These are phyloP conservation scores for Emericellopsis cladophorae DNA, from an alignment of 2,329 filamentous ascomycete genomes.

Conservation along the genomic window DNA sequence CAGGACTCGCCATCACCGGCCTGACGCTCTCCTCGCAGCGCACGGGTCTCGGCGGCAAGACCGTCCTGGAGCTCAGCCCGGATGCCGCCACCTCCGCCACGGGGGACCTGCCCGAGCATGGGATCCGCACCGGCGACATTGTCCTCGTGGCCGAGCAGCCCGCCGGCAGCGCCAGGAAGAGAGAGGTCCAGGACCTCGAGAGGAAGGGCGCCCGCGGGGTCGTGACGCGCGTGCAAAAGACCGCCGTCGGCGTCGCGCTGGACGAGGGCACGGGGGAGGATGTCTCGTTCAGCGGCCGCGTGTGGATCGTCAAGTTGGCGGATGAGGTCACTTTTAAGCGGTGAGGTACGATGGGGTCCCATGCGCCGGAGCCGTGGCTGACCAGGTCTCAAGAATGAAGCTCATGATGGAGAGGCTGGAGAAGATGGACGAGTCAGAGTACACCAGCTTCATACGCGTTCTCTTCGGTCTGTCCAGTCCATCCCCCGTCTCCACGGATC, in stretches of 20 bases:
- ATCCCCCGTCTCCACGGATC: constrained; percentile 29
- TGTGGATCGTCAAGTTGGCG: constrained; percentile 56
- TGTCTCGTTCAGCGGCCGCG: constrained; percentile 26
- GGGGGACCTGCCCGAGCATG: constrained; percentile 58
- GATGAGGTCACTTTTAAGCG: constrained; percentile 55
- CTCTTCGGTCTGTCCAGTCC: constrained; percentile 47
- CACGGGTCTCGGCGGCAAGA: constrained; percentile 85
- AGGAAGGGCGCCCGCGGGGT: constrained; percentile 58
- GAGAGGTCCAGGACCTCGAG: constrained; percentile 58
- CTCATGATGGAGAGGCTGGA: constrained; percentile 46
- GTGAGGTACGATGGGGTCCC: constrained; percentile 16
- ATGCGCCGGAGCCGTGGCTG: background rate
- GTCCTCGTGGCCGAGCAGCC: constrained; percentile 66
- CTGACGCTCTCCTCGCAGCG: constrained; percentile 62
- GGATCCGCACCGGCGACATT: constrained; percentile 64
- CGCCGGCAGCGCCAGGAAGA: constrained; percentile 57
- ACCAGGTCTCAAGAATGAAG: constrained; percentile 39
- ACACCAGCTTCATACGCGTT: constrained; percentile 47
- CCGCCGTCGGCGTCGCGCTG: constrained; percentile 51
- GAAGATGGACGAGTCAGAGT: constrained; percentile 43
- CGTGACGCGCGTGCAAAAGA: constrained; percentile 49
- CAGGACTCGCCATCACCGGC: constrained; percentile 69
- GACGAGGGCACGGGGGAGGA: constrained; percentile 51
- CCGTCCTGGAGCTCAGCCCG: constrained; percentile 65
- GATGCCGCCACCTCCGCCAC: constrained; percentile 53